Conservation (phyloP, 495 filamentous ascomycete genomes). For the Astrothelium macrocarpum region DNA sequence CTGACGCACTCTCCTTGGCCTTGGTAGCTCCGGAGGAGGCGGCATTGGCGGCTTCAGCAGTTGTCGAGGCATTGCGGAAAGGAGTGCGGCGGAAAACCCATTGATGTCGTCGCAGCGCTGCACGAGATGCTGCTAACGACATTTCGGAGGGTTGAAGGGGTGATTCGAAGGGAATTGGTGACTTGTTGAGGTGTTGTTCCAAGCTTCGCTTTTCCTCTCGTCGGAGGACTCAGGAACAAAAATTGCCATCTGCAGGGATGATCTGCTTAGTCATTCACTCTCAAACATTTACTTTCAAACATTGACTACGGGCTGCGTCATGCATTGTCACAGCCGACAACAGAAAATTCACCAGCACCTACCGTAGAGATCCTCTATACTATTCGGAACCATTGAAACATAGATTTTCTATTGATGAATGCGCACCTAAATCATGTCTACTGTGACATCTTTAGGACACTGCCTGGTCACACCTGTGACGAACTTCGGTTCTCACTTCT, state of each 20-base stretch:
- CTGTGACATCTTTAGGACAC: too few species aligned
- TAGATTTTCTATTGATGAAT: too few species aligned
- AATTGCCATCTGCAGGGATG: neutral
- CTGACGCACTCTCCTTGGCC: slow-evolving; percentile 54
- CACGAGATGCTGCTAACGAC: neutral
- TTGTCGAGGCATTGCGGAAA: slow-evolving; percentile 41
- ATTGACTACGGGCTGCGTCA: too few species aligned
- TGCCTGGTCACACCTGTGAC: too few species aligned
- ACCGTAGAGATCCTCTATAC: too few species aligned
- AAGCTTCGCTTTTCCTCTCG: neutral
- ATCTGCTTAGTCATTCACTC: neutral
- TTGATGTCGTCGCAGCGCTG: neutral
- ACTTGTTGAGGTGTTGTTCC: neutral
- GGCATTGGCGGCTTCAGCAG: slow-evolving; percentile 55
- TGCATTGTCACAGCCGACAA: too few species aligned
- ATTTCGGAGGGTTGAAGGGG: neutral
- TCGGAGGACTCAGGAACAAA: slow-evolving; percentile 2
- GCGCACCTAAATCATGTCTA: too few species aligned
- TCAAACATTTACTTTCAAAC: too few species aligned
- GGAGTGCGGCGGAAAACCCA: neutral
- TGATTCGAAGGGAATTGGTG: neutral
- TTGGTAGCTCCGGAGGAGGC: slow-evolving; percentile 49
- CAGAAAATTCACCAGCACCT: too few species aligned
- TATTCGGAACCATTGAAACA: too few species aligned
- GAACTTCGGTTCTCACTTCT: too few species aligned